Conservation (phyloP, 306 rosid species). For the Arachis stenosperma region DNA sequence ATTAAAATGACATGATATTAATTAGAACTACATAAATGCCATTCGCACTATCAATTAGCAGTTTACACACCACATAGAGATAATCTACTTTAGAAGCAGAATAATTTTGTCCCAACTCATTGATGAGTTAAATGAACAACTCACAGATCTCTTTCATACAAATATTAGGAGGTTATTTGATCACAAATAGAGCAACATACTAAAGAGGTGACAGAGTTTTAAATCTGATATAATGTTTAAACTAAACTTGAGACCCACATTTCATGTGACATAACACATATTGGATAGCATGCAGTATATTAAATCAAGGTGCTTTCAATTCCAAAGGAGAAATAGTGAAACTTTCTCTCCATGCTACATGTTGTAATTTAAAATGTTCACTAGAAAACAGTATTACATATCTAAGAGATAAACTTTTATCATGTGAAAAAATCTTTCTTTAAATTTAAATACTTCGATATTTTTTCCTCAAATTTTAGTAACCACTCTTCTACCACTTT, state of each 20-base stretch:
- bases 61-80: conserved; percentile 6
- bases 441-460: not conserved
- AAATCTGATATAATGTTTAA: conserved; percentile 18
- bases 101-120: not conserved
- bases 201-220: not conserved
- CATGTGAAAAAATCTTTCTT: not conserved
- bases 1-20: not conserved
- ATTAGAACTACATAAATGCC: conserved; percentile 14
- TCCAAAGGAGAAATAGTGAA: not conserved
- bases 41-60: conserved; percentile 28
- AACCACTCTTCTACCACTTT: not conserved
- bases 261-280: conserved; percentile 1
- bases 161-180: not conserved
- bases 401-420: conserved; percentile 8
- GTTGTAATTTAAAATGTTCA: conserved; percentile 28
- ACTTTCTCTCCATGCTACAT: not conserved
- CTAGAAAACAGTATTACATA: conserved; percentile 6
- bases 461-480: conserved; percentile 24
- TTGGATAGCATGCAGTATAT: conserved; percentile 22
- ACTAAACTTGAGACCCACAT: not conserved
- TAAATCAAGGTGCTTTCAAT: conserved; percentile 23
- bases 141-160: conserved; percentile 3
- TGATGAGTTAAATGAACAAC: not conserved
- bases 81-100: not conserved
- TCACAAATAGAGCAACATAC: not conserved